Evolutionary conservation across 331 rosid species (phyloP), one percentile per base, ranked within the genome.

Genomic region (Malus hybrid): DNA sequence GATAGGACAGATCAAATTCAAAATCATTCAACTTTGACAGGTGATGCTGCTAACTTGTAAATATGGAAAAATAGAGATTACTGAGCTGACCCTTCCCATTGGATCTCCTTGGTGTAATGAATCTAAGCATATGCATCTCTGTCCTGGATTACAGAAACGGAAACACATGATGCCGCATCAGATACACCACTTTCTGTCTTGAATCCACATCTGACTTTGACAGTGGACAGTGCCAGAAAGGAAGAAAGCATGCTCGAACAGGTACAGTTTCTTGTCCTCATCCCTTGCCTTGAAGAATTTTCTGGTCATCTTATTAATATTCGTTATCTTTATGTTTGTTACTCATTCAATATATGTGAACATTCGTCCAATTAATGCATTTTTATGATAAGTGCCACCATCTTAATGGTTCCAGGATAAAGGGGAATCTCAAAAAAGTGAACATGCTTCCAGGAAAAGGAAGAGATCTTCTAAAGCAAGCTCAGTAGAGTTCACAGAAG

Each of bases 221-320:
- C 61, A 56, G 61, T 56, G 61, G 61, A 56, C 24, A 5, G 26
- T n/a, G 20, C 80, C 28, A 73, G 85, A 85, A 89, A 91, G 86
- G 93, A 89, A 79, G 87, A 87, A 82, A 80, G 73, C 80, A 84
- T 84, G 83, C 87, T 91, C 52, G 88, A 89, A 83, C 89, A 81
- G 66, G 76, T 88, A 44, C 86, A 89, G 97, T 96, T 93, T 48
- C 63, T 53, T 77, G 78, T 68, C 65, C 74, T 77, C 68, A 67
- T 73, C 50, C 66, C 16, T 36, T 77, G 39, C 33, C 24, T 62
- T 60, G 55, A 44, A 58, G 63, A 50, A 73, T 46, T 55, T 39
- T 34, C 22, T 15, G 4, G 57, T 57, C 58, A 60, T 68, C 70
- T 77, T 76, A 44, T 28, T 73, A 74, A 50, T 67, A 50, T 61